Evolutionary conservation across 169 alveolate species (phyloP).

Genomic region (Perkinsus olseni): DNA sequence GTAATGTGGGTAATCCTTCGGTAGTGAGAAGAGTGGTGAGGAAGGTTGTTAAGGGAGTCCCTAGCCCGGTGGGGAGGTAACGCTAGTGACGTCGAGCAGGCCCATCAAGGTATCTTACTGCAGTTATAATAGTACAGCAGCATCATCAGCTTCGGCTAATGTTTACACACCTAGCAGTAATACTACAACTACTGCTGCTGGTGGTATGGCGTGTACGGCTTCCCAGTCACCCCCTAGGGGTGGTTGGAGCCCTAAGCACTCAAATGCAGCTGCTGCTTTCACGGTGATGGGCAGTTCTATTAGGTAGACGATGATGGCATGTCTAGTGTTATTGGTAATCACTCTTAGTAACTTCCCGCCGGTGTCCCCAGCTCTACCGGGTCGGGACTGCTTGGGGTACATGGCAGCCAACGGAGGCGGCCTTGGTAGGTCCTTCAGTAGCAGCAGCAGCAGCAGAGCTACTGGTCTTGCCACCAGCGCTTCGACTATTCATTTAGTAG

Average conservation of each 20-base stretch:
- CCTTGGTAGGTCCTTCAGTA: too few relatives aligned
- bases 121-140: too few relatives aligned
- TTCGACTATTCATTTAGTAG: neutral
- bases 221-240: neutral
- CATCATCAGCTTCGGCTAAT: too few relatives aligned
- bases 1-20: neutral
- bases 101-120: too few relatives aligned
- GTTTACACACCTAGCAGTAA: neutral
- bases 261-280: neutral
- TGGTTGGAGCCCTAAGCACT: neutral
- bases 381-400: neutral
- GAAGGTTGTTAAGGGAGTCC: neutral
- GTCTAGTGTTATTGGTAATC: neutral
- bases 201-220: too few relatives aligned
- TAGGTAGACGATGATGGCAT: neutral
- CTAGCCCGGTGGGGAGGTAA: too few relatives aligned
- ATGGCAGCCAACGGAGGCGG: too few relatives aligned
- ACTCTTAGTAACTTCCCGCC: neutral
- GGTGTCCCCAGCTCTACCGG: neutral
- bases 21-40: neutral
- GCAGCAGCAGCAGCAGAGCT: neutral
- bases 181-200: too few relatives aligned
- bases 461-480: neutral
- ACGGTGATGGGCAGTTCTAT: neutral
- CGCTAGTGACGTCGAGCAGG: too few relatives aligned